These are phyloP conservation scores for Saksenaea vasiformis DNA, from an alignment of 371 early-diverging fungal species.

Conservation along the genomic window DNA sequence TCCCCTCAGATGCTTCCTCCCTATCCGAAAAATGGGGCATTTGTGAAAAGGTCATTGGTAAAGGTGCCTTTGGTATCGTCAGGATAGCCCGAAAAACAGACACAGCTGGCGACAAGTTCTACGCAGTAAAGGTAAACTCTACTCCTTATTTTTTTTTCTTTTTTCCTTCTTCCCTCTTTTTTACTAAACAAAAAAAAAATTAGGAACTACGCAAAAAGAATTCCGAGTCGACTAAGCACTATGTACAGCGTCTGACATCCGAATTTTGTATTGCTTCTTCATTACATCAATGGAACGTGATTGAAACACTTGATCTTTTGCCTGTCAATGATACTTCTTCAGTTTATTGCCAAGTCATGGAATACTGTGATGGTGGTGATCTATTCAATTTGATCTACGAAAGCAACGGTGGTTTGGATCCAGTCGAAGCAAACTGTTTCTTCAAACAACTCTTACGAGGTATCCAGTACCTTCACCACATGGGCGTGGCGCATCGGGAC, in stretches of 20 bases:
- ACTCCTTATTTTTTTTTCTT: not conserved
- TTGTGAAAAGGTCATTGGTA: constrained; percentile 53
- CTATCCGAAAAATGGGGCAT: constrained; percentile 51
- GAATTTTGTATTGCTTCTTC: constrained; percentile 74
- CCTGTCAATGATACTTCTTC: constrained; percentile 55
- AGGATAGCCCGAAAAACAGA: constrained; percentile 46
- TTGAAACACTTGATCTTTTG: constrained; percentile 71
- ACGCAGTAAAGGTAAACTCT: constrained; percentile 53
- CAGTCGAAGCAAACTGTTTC: constrained; percentile 51
- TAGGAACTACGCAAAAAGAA: constrained; percentile 63
- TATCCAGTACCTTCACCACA: constrained; percentile 51
- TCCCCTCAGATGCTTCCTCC: constrained; percentile 11
- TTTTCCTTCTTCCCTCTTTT: not conserved
- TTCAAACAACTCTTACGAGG: constrained; percentile 62
- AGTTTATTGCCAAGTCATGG: constrained; percentile 72
- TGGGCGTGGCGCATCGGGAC: constrained; percentile 66
- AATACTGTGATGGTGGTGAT: constrained; percentile 71
- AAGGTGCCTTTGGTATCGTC: constrained; percentile 55
- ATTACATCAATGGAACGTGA: constrained; percentile 67
- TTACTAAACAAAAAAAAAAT: not conserved
- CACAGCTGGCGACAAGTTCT: constrained; percentile 36
- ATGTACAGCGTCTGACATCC: constrained; percentile 64
- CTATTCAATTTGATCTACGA: constrained; percentile 57
- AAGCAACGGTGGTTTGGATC: constrained; percentile 66
- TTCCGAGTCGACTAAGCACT: constrained; percentile 59